Evolutionary conservation across 2,329 filamentous ascomycete genomes (phyloP).

Genomic region (Clonostachys sp.): DNA sequence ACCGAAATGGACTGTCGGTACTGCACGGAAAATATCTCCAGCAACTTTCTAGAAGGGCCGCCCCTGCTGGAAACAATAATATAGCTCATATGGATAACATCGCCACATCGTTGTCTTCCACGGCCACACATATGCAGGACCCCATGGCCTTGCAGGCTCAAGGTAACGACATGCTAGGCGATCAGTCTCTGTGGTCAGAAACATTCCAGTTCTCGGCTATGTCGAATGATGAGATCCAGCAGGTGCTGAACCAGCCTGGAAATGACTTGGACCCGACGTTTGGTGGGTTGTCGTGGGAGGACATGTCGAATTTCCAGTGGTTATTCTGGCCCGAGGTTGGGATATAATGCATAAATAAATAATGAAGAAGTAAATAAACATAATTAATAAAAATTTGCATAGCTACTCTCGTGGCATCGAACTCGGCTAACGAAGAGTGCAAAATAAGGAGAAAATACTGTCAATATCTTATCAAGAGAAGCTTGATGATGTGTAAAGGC

Average conservation of each 20-base stretch:
- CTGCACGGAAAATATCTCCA: conserved; percentile 41
- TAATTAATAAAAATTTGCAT: no score
- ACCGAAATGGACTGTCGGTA: conserved; percentile 61
- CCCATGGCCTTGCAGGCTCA: no score
- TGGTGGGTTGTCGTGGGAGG: conserved; percentile 53
- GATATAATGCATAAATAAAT: conserved; percentile 7
- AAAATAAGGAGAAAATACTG: no score
- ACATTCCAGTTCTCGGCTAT: conserved; percentile 62
- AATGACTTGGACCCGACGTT: conserved; percentile 52
- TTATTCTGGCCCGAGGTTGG: conserved; percentile 45
- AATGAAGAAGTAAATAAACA: not conserved
- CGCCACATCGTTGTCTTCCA: no score
- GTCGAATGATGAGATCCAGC: conserved; percentile 65
- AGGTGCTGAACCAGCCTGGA: conserved; percentile 59
- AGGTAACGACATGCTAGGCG: not conserved
- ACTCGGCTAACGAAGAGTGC: no score
- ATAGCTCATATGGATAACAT: not conserved
- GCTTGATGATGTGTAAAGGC: no score
- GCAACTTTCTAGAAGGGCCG: conserved; percentile 34
- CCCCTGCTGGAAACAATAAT: conserved; percentile 1
- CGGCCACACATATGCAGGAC: no score
- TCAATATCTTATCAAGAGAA: no score
- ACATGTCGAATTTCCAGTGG: conserved; percentile 55
- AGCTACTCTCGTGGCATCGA: no score
- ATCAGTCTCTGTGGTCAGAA: conserved; percentile 34